phyloP scores from a whole-genome alignment of 177 flowering plant genomes.

The Tripterygium wilfordii region DNA sequence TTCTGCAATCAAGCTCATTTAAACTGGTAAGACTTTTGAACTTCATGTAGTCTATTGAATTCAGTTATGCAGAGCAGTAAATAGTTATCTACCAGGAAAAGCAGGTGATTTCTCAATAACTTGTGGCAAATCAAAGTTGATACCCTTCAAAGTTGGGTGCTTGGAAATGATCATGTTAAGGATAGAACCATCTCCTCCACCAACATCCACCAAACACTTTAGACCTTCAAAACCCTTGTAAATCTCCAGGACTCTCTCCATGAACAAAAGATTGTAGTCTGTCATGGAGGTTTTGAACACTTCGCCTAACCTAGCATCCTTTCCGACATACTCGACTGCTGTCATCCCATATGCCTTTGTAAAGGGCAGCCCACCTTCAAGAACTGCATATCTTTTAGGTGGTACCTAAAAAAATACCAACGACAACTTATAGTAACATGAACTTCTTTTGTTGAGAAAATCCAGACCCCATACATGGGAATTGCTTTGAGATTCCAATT shows the following conservation, averaged over 20 bases:
- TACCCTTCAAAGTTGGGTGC: slow-evolving; percentile 20
- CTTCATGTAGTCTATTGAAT: background rate
- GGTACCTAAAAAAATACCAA: slow-evolving; percentile 5
- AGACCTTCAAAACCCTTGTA: slow-evolving; percentile 33
- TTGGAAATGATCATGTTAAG: slow-evolving; percentile 21
- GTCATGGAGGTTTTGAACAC: slow-evolving; percentile 19
- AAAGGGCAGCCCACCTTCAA: slow-evolving; percentile 26
- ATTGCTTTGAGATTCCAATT: too few species aligned
- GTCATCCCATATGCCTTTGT: slow-evolving; percentile 25
- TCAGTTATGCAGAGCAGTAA: background rate
- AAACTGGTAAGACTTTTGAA: too few species aligned
- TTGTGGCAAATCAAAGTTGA: slow-evolving; percentile 22
- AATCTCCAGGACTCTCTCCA: slow-evolving; percentile 19
- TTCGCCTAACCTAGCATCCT: slow-evolving; percentile 14
- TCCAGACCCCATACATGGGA: background rate
- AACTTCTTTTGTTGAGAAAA: background rate
- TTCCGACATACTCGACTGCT: slow-evolving; percentile 15
- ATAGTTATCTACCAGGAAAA: slow-evolving; percentile 10
- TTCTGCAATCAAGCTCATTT: slow-evolving; percentile 8
- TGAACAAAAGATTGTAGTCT: slow-evolving; percentile 8
- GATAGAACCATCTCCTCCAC: slow-evolving; percentile 27
- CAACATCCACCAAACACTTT: slow-evolving; percentile 27
- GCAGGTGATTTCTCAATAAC: slow-evolving; percentile 13
- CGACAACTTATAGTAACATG: background rate
- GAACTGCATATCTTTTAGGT: slow-evolving; percentile 20